Evolutionary conservation across 2,329 filamentous ascomycete genomes (phyloP), one percentile per base, ranked within the genome.

Genomic region (Penicillium corylophilum): DNA sequence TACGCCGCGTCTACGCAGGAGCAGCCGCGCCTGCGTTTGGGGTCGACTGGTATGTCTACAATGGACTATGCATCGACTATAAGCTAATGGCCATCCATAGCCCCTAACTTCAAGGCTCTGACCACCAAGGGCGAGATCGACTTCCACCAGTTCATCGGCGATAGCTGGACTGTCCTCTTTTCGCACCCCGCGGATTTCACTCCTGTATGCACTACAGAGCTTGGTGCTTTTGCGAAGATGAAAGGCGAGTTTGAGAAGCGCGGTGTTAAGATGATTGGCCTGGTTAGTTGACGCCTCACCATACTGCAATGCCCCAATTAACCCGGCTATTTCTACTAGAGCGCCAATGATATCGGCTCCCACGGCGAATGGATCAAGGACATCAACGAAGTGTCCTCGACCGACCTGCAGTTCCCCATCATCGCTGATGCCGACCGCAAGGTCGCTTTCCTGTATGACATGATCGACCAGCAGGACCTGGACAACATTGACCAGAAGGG

Each of bases 151-250:
- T 87, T 83, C 74, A 85, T 87, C 59, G 84, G 82, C 64, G 77
- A 86, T 74, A 83, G 78, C 60, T 87, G 84, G 83, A 81, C 84
- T 53, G 78, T 88, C 56, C 78, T 87, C 57, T 87, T 87, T 78
- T 86, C 83, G 38, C 84, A 87, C 73, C 84, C 84, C 15, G 85
- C 75, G 48, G 92, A 96, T 76, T 96, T 89, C 81, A 96, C 92
- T 1, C 92, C 92, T 48, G 92, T 96, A 54, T 96, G 92, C 82
- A 96, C 92, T 59, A 96, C 91, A 48, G 92, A 96, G 79, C 87
- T 96, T 57, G 92, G 91, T 57, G 91, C 91, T 54, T 95, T 96
- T 67, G 89, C 91, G 64, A 94, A 92, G 77, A 82, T 96, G 58
- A 86, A 90, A 78, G 83, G 85, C 65, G 90, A 96, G 75, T 96